These are phyloP conservation scores for Podaxis rugospora DNA, from an alignment of 768 basidiomycete genomes.

Conservation along the genomic window DNA sequence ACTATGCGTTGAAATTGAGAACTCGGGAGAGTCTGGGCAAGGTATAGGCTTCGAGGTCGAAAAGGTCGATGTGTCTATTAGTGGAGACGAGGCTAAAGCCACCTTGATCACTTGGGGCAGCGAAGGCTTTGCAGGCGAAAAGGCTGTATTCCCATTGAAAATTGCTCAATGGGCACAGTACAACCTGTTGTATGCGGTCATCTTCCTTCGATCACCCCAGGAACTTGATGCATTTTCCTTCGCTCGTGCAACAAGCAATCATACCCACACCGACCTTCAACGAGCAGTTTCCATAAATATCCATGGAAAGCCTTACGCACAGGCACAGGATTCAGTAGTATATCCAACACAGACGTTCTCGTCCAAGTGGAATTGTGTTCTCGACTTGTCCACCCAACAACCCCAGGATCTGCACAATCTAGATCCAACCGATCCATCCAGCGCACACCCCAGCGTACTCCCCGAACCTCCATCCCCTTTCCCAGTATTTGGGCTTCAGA, in stretches of 20 bases:
- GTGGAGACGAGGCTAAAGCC: slow-evolving; percentile 55
- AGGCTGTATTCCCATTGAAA: slow-evolving; percentile 62
- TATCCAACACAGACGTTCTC: slow-evolving; percentile 76
- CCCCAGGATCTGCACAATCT: slow-evolving; percentile 23
- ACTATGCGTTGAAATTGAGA: slow-evolving; percentile 89
- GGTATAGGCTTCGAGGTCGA: slow-evolving; percentile 72
- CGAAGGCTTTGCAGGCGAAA: slow-evolving; percentile 40
- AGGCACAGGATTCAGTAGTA: slow-evolving; percentile 16
- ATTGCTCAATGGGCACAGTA: slow-evolving; percentile 77
- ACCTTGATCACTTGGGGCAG: slow-evolving; percentile 54
- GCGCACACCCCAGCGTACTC: slow-evolving; percentile 39
- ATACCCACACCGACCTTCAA: slow-evolving; percentile 46
- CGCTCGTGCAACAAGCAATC: slow-evolving; percentile 21
- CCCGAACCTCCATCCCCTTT: slow-evolving; percentile 83
- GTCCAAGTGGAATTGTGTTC: slow-evolving; percentile 86
- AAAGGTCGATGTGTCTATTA: slow-evolving; percentile 68
- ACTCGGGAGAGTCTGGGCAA: slow-evolving; percentile 60
- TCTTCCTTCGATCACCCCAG: slow-evolving; percentile 65
- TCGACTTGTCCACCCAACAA: slow-evolving; percentile 60
- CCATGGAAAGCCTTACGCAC: slow-evolving; percentile 63
- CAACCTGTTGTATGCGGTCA: slow-evolving; percentile 88
- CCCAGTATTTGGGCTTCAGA: slow-evolving; percentile 36
- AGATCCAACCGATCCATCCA: slow-evolving; percentile 27
- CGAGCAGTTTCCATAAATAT: slow-evolving; percentile 79
- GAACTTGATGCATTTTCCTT: slow-evolving; percentile 43